Evolutionary conservation across 768 basidiomycete species (phyloP), one percentile per base, ranked within the genome.

Genomic region (Flagelloscypha sp.): DNA sequence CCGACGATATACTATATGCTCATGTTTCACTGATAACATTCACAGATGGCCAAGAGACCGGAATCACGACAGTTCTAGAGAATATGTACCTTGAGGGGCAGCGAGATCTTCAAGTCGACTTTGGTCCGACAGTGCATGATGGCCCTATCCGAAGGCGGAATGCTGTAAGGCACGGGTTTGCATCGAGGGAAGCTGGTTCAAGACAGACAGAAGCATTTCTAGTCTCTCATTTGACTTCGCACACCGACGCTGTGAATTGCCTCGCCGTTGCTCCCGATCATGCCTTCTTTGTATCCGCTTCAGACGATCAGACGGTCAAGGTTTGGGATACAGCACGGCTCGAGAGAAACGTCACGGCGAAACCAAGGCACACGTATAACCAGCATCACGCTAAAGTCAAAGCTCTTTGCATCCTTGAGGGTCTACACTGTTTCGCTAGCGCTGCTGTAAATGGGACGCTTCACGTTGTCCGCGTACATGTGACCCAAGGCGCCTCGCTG

Each of bases 221-320:
- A 36, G 75, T 98, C 35, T 80, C 84, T 0, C 84, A 94, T 55
- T 70, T 95, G 11, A 72, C 73, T 12, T 84, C 89, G 3, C 94
- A 97, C 51, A 72, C 78, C 0, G 87, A 83, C 17, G 66, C 77
- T 1, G 65, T 98, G 39, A 89, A 83, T 2, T 72, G 77, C 6
- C 63, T 98, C 16, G 82, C 82, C 2, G 85, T 92, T 16, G 81
- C 94, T 1, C 93, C 94, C 2, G 95, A 98, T 49, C 89, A 95
- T 48, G 62, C 80, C 53, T 99, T 95, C 66, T 97, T 99, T 45
- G 79, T 93, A 3, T 88, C 94, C 0, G 79, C 85, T 24, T 94
- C 90, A 1, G 80, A 98, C 43, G 94, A 98, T 57, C 87, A 86
- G 62, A 92, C 86, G 0, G 79, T 93, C 50, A 93, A 90, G 55